Conservation (phyloP, 805 yeast species). For the Lachancea sp. region DNA sequence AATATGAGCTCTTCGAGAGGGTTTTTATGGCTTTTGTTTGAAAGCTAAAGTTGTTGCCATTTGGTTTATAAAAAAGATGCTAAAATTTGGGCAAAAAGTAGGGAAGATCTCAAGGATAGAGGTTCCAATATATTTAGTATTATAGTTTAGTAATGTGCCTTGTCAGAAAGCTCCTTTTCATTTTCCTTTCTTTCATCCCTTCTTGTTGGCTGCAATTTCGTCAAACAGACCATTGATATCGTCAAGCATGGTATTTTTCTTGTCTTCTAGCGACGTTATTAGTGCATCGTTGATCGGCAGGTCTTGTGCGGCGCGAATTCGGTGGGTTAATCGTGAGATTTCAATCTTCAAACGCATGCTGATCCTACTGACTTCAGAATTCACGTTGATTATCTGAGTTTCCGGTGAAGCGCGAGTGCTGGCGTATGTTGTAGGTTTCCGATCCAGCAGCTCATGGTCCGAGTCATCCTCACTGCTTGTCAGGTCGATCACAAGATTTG, state of each 20-base stretch:
- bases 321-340: constrained; percentile 3
- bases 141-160: too few relatives aligned
- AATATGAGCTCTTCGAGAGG: too few relatives aligned
- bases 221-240: constrained; percentile 4
- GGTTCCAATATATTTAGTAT: too few relatives aligned
- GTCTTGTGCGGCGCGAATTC: not conserved
- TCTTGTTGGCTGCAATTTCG: not conserved
- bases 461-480: constrained; percentile 1
- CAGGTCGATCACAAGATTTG: not conserved
- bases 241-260: constrained; percentile 8
- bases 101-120: too few relatives aligned
- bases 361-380: constrained; percentile 5
- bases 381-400: constrained; percentile 8
- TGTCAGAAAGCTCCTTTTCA: too few relatives aligned
- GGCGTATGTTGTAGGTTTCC: not conserved
- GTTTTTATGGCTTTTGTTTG: too few relatives aligned
- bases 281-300: not conserved
- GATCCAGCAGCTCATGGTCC: not conserved
- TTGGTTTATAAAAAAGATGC: too few relatives aligned
- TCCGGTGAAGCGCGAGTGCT: not conserved
- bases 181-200: not conserved
- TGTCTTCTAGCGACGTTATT: constrained; percentile 51
- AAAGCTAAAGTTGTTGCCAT: too few relatives aligned
- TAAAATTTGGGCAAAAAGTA: too few relatives aligned
- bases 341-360: constrained; percentile 8